Evolutionary conservation across 306 rosid genomes (phyloP), one percentile per base, ranked within the genome.

Genomic region (Malus fusca): DNA sequence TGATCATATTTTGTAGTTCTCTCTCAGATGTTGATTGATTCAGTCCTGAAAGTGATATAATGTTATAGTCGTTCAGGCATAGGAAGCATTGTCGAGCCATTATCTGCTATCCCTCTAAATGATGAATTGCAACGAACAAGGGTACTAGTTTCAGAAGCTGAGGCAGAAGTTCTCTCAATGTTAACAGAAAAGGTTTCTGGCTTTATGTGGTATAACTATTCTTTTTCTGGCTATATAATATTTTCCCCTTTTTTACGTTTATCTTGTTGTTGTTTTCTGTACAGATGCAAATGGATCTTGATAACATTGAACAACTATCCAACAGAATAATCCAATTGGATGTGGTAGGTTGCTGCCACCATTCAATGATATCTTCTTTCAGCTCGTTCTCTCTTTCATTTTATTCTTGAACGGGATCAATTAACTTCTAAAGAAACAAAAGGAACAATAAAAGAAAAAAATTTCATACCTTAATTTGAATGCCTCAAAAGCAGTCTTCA

Each of bases 71-170:
- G 85, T 80, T 81, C 92, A 63, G 92, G 96, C 73, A 71, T 15
- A 22, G 98, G 95, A 84, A 92, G 83, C 72, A 67, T 89, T 37
- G 42, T 95, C 64, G 97, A 95, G 79, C 98, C 98, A 63, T 89
- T 95, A 78, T 82, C 96, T 79, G 96, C 86, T 19, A 81, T 95
- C 74, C 90, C 96, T 82, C 84, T 89, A 77, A 95, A 95, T 78
- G 97, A 95, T 71, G 97, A 92, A 84, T 84, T 95, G 88, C 98
- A 90, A 81, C 84, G 75, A 85, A 91, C 98, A 11, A 88, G 89
- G 86, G 85, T 81, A 75, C 82, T 79, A n/a, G 93, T 89, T 43
- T 89, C 88, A 63, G 89, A 90, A 85, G 93, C 96, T 52, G 98
- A 90, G 89, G 84, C 88, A 56, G 97, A 95, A 52, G 96, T 90